These are phyloP conservation scores for Paxillus rubicundulus DNA, from an alignment of 768 basidiomycete genomes.

Conservation along the genomic window DNA sequence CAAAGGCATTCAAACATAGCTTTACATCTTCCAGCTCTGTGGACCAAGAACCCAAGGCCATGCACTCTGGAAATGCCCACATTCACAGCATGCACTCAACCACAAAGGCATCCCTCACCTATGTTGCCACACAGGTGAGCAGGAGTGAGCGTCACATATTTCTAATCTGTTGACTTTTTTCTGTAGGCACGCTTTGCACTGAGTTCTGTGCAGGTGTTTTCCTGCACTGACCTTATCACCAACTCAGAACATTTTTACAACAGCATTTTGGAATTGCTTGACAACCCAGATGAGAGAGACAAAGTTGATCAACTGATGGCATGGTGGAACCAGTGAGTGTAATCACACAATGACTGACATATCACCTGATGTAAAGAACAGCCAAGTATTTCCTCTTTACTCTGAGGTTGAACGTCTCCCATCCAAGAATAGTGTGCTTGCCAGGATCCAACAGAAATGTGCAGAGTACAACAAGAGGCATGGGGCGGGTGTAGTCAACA, in stretches of 20 bases:
- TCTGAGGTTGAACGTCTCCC: not conserved
- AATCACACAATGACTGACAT: not conserved
- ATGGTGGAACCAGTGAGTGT: slow-evolving; percentile 20
- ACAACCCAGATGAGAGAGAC: slow-evolving; percentile 18
- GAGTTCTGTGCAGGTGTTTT: slow-evolving; percentile 15
- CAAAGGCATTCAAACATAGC: slow-evolving; percentile 27
- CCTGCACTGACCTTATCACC: slow-evolving; percentile 14
- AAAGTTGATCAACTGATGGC: slow-evolving; percentile 15
- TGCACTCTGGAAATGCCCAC: slow-evolving; percentile 19
- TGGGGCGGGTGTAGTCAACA: no score
- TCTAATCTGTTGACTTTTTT: not conserved
- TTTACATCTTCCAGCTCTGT: slow-evolving; percentile 33
- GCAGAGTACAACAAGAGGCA: not conserved
- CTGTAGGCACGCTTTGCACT: slow-evolving; percentile 18
- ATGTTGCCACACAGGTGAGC: slow-evolving; percentile 18
- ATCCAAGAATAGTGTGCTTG: slow-evolving; percentile 1
- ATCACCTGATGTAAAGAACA: not conserved
- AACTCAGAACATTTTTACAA: slow-evolving; percentile 27
- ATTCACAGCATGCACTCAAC: slow-evolving; percentile 17
- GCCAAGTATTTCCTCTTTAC: slow-evolving; percentile 7
- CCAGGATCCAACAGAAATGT: slow-evolving; percentile 1
- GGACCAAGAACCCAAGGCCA: slow-evolving; percentile 25
- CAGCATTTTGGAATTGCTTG: slow-evolving; percentile 18
- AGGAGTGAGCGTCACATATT: not conserved
- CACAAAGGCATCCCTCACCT: slow-evolving; percentile 17